Evolutionary conservation across 768 basidiomycete species (phyloP), one percentile per base, ranked within the genome.

Genomic region (Tulasnella sp.): DNA sequence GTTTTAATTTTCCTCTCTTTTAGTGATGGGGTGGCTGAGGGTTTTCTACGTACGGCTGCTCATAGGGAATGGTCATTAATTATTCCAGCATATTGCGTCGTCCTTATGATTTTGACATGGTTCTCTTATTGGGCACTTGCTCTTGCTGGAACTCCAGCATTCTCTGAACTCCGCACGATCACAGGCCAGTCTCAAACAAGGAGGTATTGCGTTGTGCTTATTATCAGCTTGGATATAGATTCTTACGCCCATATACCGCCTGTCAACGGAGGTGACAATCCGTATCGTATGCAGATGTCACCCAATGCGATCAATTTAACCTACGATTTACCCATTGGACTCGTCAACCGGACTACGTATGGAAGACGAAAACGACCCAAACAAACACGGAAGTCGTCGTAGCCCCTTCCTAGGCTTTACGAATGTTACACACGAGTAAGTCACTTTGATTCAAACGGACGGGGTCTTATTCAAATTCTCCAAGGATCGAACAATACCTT

Each of bases 1-100:
- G 49, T n/a, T 21, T 31, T 1, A 7, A 3, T 12, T 4, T 15
- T 59, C 17, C 6, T n/a, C 23, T 27, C 25, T 3, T 8, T 31
- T 25, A 31, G 54, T 8, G 29, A 57, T 14, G 19, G 8, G 34
- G n/a, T 57, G 17, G 12, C 57, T 11, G 46, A 25, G 6, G 14
- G 32, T 14, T 14, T 11, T n/a, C 9, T 19, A n/a, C 6, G 23
- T 19, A 48, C 12, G 4, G 19, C 17, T 2, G 2, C 39, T 15
- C 1, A 27, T 61, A 91, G 89, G 17, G 87, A 92, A 73, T 92
- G 90, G 89, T 77, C 86, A 25, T 63, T 92, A 25, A 77, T 91
- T 17, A 64, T 91, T 15, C 90, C 90, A 25, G 77, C 90, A 4
- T 92, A 83, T 71, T 76, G 83, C 9, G 71, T 86, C 51, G 71